Percentiles rank a stretch among this genome's conserved stretches.
These are phyloP conservation scores for Ceratobasidium sp. DNA, from an alignment of 1,284 basidiomycete genomes.

Conservation along the genomic window DNA sequence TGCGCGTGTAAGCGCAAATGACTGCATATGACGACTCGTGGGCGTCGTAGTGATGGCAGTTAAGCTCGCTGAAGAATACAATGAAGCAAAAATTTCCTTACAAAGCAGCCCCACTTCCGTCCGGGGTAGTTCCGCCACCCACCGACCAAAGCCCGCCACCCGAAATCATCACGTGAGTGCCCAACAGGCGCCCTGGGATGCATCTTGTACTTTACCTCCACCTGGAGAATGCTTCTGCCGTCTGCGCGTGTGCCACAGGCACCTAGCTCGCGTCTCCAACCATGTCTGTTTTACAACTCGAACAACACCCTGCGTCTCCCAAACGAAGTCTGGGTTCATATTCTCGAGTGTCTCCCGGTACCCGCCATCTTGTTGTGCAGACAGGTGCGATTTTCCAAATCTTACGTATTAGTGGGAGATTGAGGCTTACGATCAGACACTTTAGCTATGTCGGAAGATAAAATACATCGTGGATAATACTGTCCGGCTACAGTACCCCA, in stretches of 20 bases:
- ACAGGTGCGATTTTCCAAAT: conserved; percentile 20
- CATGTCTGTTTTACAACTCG: conserved; percentile 36
- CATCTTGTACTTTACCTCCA: conserved; percentile 14
- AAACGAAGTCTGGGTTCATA: conserved; percentile 36
- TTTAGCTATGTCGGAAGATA: conserved; percentile 39
- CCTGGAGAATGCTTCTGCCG: conserved; percentile 38
- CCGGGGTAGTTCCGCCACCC: too few relatives aligned
- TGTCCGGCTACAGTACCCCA: conserved; percentile 34
- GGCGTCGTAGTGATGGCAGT: too few relatives aligned
- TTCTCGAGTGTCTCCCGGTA: conserved; percentile 28
- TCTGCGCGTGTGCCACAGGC: conserved; percentile 39
- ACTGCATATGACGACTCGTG: too few relatives aligned
- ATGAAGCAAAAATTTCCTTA: too few relatives aligned
- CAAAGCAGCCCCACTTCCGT: too few relatives aligned
- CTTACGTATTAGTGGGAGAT: background rate
- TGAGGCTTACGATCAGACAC: background rate
- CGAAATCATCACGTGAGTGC: background rate
- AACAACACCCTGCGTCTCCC: conserved; percentile 17
- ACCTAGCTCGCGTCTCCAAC: conserved; percentile 11
- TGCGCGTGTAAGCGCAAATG: too few relatives aligned
- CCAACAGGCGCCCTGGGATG: conserved; percentile 1
- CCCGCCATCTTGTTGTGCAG: conserved; percentile 23
- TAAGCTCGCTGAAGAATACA: too few relatives aligned
- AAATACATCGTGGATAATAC: conserved; percentile 30
- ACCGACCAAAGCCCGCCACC: background rate